Base-by-base conservation (phyloP, 306 rosid species). In the Quercus cerris region DNA sequence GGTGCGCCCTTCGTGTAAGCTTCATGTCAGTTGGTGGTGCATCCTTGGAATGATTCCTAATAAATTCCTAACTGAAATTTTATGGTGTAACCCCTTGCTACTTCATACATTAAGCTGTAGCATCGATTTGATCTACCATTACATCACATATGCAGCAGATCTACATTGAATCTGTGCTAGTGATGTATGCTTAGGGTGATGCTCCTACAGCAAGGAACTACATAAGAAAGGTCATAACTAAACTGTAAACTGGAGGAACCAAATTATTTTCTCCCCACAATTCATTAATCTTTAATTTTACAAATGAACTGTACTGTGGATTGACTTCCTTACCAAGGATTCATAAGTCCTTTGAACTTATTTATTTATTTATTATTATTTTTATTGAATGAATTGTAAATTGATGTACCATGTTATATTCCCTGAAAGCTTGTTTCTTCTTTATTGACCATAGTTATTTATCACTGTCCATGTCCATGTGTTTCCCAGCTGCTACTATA, bases 351-450 rank as follows among this genome's bases (percentile, higher is more conserved):
- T 71, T 25, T 46, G 20, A 44, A 7, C 19, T 49, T 5, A 1
- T 49, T 5, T 18, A 22, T 20, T 44, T 35, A 5, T 44, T 59
- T 55, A 41, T 71, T 17, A 10, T 74, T 78, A 44, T 80, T n/a
- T 7, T 49, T 11, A 51, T 22, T 71, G 56, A 44, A 70, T 30
- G 58, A 71, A 51, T 10, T 49, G 54, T 49, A 49, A 20, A 71
- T 41, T 23, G 18, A 9, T 1, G 59, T 12, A 17, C 23, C 25
- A 28, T 6, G 41, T 67, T 23, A 3, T 67, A 14, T 67, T 67
- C n/a, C 71, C 54, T 27, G 2, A 52, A 27, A 25, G 41, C 35
- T 79, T 56, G 12, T 67, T 83, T 83, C 70, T 52, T 79, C 46
- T 33, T 4, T 75, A 35, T 55, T 66, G 8, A 80, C 52, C 78